Percentiles rank a stretch among this genome's conserved stretches.
These are phyloP conservation scores for Agaricus sinodeliciosus DNA, from an alignment of 768 basidiomycete genomes.

Conservation along the genomic window DNA sequence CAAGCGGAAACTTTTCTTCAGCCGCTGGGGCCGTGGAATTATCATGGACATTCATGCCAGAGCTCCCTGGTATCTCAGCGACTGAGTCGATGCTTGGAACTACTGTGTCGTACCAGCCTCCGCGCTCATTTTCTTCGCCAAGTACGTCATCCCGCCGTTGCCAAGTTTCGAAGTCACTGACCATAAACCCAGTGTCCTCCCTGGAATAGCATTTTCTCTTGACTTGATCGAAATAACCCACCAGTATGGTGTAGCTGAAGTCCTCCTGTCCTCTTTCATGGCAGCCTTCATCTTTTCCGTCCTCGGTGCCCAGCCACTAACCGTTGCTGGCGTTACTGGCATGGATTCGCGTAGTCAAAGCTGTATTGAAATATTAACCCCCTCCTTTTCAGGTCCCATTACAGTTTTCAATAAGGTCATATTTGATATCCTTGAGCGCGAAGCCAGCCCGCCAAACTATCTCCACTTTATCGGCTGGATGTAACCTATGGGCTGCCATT, in stretches of 20 bases:
- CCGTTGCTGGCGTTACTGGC: conserved; percentile 90
- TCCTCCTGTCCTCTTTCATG: conserved; percentile 80
- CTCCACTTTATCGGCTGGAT: conserved; percentile 59
- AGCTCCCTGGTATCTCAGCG: conserved; percentile 72
- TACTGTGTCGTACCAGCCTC: conserved; percentile 87
- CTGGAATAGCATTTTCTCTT: conserved; percentile 87
- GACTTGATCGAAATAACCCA: conserved; percentile 88
- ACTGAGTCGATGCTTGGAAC: conserved; percentile 91
- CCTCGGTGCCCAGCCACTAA: conserved; percentile 85
- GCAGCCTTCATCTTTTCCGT: conserved; percentile 83
- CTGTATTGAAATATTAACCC: not conserved
- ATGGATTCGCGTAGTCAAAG: not conserved
- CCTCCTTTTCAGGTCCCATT: no score
- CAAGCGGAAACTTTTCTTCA: conserved; percentile 19
- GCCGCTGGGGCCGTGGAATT: conserved; percentile 53
- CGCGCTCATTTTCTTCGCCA: conserved; percentile 79
- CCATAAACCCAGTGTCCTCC: conserved; percentile 52
- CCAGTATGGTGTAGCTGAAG: conserved; percentile 87
- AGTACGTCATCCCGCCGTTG: conserved; percentile 47
- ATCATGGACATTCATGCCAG: conserved; percentile 62
- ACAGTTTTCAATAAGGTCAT: conserved; percentile 51
- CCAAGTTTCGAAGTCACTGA: not conserved
- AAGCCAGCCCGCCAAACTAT: conserved; percentile 61
- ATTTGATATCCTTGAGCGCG: conserved; percentile 60
- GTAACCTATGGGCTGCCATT: conserved; percentile 87